A percentile compares a stretch with the other conserved stretches of the same genome.
Evolutionary conservation across 768 basidiomycete species (phyloP).

Genomic region (Lactarius psammicola): DNA sequence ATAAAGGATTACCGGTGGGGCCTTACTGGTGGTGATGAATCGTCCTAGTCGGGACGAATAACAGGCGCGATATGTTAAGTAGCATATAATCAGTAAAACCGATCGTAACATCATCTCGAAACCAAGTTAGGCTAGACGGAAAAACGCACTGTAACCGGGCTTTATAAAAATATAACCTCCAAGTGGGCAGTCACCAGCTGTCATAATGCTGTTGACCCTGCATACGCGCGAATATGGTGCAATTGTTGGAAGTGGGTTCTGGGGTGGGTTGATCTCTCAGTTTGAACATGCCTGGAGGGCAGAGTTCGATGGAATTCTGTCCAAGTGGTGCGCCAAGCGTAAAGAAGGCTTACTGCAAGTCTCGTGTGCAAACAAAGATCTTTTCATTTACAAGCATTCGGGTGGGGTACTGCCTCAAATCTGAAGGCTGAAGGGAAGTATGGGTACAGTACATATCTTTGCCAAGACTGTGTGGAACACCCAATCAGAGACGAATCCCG

Average conservation of each 20-base stretch:
- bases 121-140: background rate
- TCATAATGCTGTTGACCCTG: background rate
- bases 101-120: background rate
- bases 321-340: background rate
- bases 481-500: too few relatives aligned
- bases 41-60: too few relatives aligned
- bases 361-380: background rate
- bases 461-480: background rate
- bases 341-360: background rate
- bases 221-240: background rate
- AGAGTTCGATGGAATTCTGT: background rate
- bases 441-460: background rate
- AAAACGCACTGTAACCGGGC: background rate
- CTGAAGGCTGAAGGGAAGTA: too few relatives aligned
- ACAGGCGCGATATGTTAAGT: too few relatives aligned
- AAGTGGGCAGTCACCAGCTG: background rate
- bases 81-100: too few relatives aligned
- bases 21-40: too few relatives aligned
- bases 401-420: background rate
- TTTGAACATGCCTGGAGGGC: too few relatives aligned
- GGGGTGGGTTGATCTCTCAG: too few relatives aligned
- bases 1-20: too few relatives aligned
- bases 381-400: background rate
- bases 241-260: background rate
- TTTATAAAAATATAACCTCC: background rate